Conservation (phyloP, 371 early-diverging fungal genomes). For the Mucor lusitanicus region DNA sequence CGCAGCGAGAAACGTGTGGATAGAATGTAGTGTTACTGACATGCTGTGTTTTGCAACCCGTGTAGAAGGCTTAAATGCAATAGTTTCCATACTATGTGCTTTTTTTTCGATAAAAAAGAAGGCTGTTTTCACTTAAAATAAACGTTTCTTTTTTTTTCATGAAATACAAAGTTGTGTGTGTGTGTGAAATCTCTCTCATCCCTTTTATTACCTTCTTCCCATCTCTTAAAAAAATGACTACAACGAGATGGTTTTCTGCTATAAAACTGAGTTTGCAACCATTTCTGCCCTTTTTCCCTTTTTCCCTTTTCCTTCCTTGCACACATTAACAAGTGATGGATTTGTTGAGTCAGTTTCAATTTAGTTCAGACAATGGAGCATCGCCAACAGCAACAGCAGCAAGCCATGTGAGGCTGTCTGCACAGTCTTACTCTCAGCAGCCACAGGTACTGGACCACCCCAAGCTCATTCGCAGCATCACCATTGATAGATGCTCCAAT, state of each 20-base stretch:
- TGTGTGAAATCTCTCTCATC: background rate
- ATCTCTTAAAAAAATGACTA: background rate
- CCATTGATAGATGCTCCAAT: constrained; percentile 51
- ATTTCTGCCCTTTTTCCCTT: background rate
- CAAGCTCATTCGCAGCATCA: constrained; percentile 45
- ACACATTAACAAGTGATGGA: background rate
- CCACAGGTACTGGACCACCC: constrained; percentile 40
- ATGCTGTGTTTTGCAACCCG: background rate
- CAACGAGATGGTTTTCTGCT: background rate
- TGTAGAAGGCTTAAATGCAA: constrained; percentile 15
- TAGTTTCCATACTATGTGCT: background rate
- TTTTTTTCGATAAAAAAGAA: constrained; percentile 7
- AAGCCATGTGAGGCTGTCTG: background rate
- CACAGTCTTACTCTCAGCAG: too few species aligned
- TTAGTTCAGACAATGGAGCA: background rate
- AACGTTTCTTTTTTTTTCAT: background rate
- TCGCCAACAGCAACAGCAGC: background rate
- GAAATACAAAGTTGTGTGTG: background rate
- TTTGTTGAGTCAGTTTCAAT: constrained; percentile 14
- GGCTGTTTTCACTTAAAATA: background rate
- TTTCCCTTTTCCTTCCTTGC: too few species aligned
- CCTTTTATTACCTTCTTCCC: background rate
- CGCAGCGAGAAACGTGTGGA: background rate
- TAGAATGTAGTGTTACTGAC: background rate
- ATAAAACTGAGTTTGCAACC: background rate